Conservation (phyloP, 805 yeast species). For the Saccharomyces paradoxus region DNA sequence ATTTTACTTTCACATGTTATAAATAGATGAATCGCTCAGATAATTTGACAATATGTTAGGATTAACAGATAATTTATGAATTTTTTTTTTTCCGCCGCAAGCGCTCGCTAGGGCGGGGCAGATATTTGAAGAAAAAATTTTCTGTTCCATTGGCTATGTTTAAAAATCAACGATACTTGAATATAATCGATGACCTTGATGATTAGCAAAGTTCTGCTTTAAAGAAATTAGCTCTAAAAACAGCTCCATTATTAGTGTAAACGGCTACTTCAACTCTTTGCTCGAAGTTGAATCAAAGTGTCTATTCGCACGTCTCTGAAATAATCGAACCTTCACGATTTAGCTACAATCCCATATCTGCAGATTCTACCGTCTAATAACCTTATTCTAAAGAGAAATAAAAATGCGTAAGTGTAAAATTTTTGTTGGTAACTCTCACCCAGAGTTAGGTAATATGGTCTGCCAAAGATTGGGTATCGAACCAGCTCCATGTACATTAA, state of each 20-base stretch:
- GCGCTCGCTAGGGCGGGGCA: background rate
- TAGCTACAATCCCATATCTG: background rate
- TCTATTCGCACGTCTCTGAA: background rate
- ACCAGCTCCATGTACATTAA: conserved; percentile 85
- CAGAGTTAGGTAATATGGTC: conserved; percentile 82
- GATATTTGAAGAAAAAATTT: background rate
- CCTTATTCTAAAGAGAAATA: conserved; percentile 32
- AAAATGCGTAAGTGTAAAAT: conserved; percentile 93
- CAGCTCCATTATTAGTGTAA: background rate
- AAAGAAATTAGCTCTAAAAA: background rate
- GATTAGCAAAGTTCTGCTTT: background rate
- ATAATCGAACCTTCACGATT: background rate
- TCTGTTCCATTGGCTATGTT: background rate
- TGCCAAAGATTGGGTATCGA: conserved; percentile 87
- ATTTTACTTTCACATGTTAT: background rate
- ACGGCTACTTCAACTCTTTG: background rate
- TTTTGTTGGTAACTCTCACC: conserved; percentile 94
- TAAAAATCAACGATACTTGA: background rate
- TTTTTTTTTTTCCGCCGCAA: background rate
- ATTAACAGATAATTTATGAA: background rate
- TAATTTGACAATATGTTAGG: background rate
- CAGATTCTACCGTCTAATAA: background rate
- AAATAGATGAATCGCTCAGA: background rate
- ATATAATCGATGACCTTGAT: background rate
- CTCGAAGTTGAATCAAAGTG: background rate